Evolutionary conservation across 148 eudicot species (phyloP).

Genomic region (Chenopodium quinoa): DNA sequence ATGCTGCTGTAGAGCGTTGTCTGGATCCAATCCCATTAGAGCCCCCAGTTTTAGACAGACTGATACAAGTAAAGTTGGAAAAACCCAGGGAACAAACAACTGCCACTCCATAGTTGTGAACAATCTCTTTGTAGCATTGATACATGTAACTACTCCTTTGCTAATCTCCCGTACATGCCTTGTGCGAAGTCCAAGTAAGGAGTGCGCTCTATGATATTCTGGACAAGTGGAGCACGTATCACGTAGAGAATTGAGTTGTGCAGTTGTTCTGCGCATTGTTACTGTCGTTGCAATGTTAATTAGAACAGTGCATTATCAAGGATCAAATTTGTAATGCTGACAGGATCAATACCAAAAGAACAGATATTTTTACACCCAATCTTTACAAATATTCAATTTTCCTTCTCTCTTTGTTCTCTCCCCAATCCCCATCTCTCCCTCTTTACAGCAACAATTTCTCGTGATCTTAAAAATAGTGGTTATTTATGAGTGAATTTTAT

Average conservation of each 20-base stretch:
- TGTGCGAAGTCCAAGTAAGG: background rate
- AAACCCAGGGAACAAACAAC: slow-evolving; percentile 51
- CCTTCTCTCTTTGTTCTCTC: no score
- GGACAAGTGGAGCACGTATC: background rate
- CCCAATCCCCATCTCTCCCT: background rate
- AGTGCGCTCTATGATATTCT: background rate
- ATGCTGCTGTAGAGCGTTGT: slow-evolving; percentile 84
- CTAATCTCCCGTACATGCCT: background rate
- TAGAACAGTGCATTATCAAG: background rate
- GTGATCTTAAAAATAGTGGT: background rate
- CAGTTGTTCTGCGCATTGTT: background rate
- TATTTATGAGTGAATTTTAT: background rate
- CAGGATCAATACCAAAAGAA: background rate
- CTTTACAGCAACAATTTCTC: background rate
- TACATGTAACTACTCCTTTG: background rate
- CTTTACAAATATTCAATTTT: background rate
- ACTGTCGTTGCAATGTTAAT: background rate
- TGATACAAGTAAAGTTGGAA: slow-evolving; percentile 79
- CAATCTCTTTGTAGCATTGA: background rate
- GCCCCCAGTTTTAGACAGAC: slow-evolving; percentile 78
- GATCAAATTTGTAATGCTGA: slow-evolving; percentile 1
- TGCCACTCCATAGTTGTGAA: slow-evolving; percentile 22
- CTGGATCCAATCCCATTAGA: slow-evolving; percentile 86
- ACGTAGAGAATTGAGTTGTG: background rate
- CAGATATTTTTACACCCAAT: background rate